Conservation (phyloP, 2,329 filamentous ascomycete genomes). For the Aspergillus quadrilineatus region DNA sequence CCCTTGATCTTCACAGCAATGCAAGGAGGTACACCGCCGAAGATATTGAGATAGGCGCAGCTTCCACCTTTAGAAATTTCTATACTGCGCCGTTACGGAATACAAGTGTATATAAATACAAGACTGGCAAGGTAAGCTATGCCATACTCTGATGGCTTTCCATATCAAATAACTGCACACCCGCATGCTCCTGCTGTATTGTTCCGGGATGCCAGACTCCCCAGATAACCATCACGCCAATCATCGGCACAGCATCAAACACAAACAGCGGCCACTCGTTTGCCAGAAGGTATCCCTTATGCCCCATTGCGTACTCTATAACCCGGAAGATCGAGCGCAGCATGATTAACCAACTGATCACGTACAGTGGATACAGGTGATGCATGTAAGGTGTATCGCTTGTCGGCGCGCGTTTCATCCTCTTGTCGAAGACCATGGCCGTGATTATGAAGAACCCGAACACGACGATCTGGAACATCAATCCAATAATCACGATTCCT, state of each 20-base stretch:
- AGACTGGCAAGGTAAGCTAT: too few relatives aligned
- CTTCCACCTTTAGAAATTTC: too few relatives aligned
- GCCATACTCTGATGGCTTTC: too few relatives aligned
- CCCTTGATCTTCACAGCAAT: too few relatives aligned
- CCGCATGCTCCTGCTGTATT: too few relatives aligned
- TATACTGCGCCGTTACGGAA: too few relatives aligned
- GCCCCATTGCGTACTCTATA: slow-evolving; percentile 50
- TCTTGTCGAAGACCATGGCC: slow-evolving; percentile 22
- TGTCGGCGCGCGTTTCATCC: slow-evolving; percentile 18
- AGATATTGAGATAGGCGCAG: too few relatives aligned
- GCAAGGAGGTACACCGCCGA: too few relatives aligned
- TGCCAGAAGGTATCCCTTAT: slow-evolving; percentile 41
- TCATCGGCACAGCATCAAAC: slow-evolving; percentile 29
- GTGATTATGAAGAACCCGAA: slow-evolving; percentile 29
- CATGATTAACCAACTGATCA: slow-evolving; percentile 37
- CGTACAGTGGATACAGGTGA: slow-evolving; percentile 22
- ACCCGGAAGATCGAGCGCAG: slow-evolving; percentile 50
- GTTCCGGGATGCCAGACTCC: too few relatives aligned
- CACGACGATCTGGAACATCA: slow-evolving; percentile 28
- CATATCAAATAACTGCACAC: too few relatives aligned
- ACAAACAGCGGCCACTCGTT: slow-evolving; percentile 47
- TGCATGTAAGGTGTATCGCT: slow-evolving; percentile 13
- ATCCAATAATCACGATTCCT: slow-evolving; percentile 23
- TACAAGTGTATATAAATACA: too few relatives aligned
- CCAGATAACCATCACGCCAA: too few relatives aligned